phyloP scores from a whole-genome alignment of 1,284 basidiomycete species.

The Ceratobasidium sp. region DNA sequence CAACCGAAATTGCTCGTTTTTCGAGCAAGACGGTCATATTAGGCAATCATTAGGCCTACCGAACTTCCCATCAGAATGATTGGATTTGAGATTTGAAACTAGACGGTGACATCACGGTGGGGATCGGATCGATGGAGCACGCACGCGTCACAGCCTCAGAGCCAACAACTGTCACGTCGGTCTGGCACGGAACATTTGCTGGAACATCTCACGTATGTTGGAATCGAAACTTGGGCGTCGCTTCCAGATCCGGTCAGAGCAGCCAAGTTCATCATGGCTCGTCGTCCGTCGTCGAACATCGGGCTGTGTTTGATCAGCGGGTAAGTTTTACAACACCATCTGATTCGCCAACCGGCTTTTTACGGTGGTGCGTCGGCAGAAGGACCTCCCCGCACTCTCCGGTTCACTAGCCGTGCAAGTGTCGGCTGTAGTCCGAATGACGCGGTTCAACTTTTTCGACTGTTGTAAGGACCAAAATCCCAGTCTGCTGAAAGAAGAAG shows the following conservation, averaged over 20 bases:
- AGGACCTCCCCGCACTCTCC: conserved; percentile 3
- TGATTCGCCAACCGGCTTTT: conserved; percentile 16
- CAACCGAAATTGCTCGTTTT: not conserved
- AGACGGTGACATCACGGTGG: conserved; percentile 1
- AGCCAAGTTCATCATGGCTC: not conserved
- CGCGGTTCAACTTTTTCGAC: not conserved
- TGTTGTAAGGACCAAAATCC: not conserved
- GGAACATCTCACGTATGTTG: not conserved
- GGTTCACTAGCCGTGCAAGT: not conserved
- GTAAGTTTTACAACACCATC: not conserved
- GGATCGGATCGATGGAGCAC: conserved; percentile 24
- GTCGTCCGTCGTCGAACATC: not conserved
- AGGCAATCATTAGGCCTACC: no score
- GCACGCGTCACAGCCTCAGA: not conserved
- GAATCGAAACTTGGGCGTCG: conserved; percentile 8
- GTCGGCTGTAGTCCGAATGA: conserved; percentile 20
- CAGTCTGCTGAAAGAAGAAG: not conserved
- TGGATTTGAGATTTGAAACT: conserved; percentile 14
- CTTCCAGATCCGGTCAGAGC: not conserved
- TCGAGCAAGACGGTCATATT: not conserved
- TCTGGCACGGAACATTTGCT: not conserved
- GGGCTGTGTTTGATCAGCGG: conserved; percentile 11
- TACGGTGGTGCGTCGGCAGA: conserved; percentile 18
- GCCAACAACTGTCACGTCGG: not conserved
- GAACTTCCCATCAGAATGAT: conserved; percentile 23